phyloP scores from a whole-genome alignment of 1,284 basidiomycete species.

The Leccinum cinnamomeum region DNA sequence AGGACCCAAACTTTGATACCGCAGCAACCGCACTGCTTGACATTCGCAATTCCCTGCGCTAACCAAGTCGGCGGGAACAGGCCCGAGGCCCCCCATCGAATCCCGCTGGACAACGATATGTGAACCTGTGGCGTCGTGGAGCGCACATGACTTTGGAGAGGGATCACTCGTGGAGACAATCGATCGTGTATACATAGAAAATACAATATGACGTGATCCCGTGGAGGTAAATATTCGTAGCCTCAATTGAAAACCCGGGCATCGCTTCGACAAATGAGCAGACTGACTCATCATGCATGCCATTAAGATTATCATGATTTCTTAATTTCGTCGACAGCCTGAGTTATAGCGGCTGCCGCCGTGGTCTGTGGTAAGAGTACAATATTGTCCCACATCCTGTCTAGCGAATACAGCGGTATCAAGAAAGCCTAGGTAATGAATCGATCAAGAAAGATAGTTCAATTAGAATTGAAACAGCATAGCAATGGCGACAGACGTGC shows the following conservation, averaged over 20 bases:
- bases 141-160: constrained; percentile 4
- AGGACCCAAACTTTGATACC: constrained; percentile 11
- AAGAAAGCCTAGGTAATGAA: constrained; percentile 20
- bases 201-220: not conserved
- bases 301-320: not conserved
- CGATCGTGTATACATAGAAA: not conserved
- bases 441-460: constrained; percentile 10
- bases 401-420: constrained; percentile 28
- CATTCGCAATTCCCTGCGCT: not conserved
- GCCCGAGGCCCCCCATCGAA: not conserved
- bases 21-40: not conserved
- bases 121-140: constrained; percentile 27
- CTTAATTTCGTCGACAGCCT: not conserved
- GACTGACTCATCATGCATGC: not conserved
- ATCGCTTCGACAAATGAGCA: not conserved
- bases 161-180: not conserved
- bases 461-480: constrained; percentile 10
- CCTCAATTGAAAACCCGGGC: not conserved
- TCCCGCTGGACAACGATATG: not conserved
- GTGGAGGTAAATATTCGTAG: not conserved
- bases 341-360: not conserved
- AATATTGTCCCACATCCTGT: constrained; percentile 23
- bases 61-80: not conserved
- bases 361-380: constrained; percentile 7
- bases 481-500: constrained; percentile 10